Evolutionary conservation across 805 yeast genomes (phyloP).

Genomic region (Candida silvatica): DNA sequence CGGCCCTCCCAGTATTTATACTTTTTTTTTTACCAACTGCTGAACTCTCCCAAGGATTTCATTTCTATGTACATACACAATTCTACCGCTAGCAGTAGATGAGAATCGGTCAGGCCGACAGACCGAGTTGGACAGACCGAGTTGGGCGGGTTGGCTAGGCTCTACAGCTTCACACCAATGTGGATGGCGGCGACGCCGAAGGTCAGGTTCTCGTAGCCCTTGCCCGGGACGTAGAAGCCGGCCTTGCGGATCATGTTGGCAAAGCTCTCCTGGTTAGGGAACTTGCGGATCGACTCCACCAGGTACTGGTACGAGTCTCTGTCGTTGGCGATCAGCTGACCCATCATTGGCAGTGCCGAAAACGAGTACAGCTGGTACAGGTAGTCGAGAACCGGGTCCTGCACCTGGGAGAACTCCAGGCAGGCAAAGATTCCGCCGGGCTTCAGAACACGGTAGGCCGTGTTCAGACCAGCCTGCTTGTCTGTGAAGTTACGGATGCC

Average conservation of each 20-base stretch:
- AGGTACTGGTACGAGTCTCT: conserved; percentile 93
- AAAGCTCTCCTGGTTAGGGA: conserved; percentile 89
- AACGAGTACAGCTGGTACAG: conserved; percentile 85
- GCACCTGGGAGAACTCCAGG: conserved; percentile 88
- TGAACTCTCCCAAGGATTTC: no score
- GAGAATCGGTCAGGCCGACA: neutral
- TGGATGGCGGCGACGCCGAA: conserved; percentile 96
- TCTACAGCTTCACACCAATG: conserved; percentile 79
- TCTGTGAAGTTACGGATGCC: conserved; percentile 96
- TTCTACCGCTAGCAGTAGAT: neutral
- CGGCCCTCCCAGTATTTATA: neutral
- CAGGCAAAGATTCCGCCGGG: conserved; percentile 99
- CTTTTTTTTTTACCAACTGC: no score
- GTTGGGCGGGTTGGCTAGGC: neutral
- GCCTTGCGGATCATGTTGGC: conserved; percentile 89
- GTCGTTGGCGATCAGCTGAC: conserved; percentile 91
- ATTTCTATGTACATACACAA: no score
- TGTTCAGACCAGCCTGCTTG: conserved; percentile 84
- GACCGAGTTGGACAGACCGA: no score
- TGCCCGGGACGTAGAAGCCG: conserved; percentile 84
- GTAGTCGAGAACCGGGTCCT: conserved; percentile 64
- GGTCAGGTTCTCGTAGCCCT: conserved; percentile 89
- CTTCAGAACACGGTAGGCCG: conserved; percentile 92
- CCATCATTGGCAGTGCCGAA: conserved; percentile 84
- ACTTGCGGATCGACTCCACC: conserved; percentile 87